These are phyloP conservation scores for Coemansia javaensis DNA, from an alignment of 192 early-diverging fungal species.

Conservation along the genomic window DNA sequence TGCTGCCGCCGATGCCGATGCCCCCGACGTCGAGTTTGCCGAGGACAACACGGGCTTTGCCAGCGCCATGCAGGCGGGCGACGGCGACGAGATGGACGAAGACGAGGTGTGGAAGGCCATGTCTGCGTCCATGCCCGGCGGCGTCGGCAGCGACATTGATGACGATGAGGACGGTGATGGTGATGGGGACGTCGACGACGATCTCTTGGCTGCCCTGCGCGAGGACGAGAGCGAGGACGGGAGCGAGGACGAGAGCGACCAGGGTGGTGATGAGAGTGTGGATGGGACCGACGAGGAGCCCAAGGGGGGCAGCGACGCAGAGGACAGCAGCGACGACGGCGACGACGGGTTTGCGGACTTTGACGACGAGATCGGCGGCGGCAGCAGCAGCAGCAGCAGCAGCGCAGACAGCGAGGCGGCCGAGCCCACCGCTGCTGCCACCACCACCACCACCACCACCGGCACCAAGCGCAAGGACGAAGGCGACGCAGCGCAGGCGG, in stretches of 20 bases:
- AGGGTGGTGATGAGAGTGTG: constrained; percentile 48
- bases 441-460: constrained; percentile 1
- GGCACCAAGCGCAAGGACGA: constrained; percentile 40
- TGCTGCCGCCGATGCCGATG: constrained; percentile 44
- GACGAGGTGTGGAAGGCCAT: constrained; percentile 91
- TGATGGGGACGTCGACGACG: constrained; percentile 36
- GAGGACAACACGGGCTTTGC: constrained; percentile 48
- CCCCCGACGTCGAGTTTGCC: constrained; percentile 47
- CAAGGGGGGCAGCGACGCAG: constrained; percentile 16
- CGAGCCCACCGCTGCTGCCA: background rate
- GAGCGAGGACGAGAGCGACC: constrained; percentile 47
- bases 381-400: too few species aligned
- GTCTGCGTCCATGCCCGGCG: constrained; percentile 59
- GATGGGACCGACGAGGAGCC: constrained; percentile 51
- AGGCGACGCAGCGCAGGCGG: constrained; percentile 1
- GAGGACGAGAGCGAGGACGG: constrained; percentile 49
- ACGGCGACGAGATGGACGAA: constrained; percentile 59
- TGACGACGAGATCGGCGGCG: constrained; percentile 21
- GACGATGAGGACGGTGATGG: constrained; percentile 55
- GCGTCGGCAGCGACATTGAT: constrained; percentile 48
- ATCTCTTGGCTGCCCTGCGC: constrained; percentile 46
- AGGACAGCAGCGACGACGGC: constrained; percentile 55
- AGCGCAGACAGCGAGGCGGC: too few species aligned
- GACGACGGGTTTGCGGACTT: constrained; percentile 30
- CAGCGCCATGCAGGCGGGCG: constrained; percentile 16